Evolutionary conservation across 2,329 filamentous ascomycete species (phyloP).

Genomic region (Calcarisporium arbuscula): DNA sequence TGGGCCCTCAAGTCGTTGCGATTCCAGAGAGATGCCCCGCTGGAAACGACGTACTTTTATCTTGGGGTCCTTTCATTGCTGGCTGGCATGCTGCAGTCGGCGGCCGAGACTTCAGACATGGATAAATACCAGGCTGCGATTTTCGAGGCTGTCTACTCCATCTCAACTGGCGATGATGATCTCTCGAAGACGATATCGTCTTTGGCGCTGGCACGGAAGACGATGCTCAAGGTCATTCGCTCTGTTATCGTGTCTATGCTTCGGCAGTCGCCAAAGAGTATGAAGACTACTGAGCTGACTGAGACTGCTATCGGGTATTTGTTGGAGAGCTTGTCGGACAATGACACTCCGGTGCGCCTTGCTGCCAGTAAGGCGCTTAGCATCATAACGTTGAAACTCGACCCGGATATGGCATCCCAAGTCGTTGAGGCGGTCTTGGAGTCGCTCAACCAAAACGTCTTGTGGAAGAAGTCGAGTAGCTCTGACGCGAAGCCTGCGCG

Average conservation of each 20-base stretch:
- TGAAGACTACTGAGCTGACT: conserved; percentile 48
- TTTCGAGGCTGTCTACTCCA: conserved; percentile 56
- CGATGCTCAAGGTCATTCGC: conserved; percentile 77
- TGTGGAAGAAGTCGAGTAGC: conserved; percentile 38
- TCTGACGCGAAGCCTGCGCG: conserved; percentile 30
- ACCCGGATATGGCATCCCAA: conserved; percentile 73
- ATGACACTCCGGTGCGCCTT: conserved; percentile 84
- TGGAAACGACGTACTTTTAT: conserved; percentile 61
- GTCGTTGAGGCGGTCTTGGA: conserved; percentile 83
- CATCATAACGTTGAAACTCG: conserved; percentile 74
- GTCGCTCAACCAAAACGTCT: conserved; percentile 53
- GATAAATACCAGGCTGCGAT: conserved; percentile 58
- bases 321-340: conserved; percentile 72
- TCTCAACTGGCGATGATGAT: conserved; percentile 45
- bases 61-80: conserved; percentile 77
- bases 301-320: conserved; percentile 80
- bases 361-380: conserved; percentile 91
- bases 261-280: conserved; percentile 38
- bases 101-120: conserved; percentile 70
- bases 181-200: conserved; percentile 51
- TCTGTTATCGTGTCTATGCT: conserved; percentile 64
- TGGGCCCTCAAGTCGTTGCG: conserved; percentile 64
- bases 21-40: conserved; percentile 27
- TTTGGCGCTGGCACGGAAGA: conserved; percentile 75
- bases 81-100: conserved; percentile 62